A percentile compares a stretch with the other conserved stretches of the same genome.
Conservation (phyloP, 1,139 yeast species). For the Blastobotrys proliferans region DNA sequence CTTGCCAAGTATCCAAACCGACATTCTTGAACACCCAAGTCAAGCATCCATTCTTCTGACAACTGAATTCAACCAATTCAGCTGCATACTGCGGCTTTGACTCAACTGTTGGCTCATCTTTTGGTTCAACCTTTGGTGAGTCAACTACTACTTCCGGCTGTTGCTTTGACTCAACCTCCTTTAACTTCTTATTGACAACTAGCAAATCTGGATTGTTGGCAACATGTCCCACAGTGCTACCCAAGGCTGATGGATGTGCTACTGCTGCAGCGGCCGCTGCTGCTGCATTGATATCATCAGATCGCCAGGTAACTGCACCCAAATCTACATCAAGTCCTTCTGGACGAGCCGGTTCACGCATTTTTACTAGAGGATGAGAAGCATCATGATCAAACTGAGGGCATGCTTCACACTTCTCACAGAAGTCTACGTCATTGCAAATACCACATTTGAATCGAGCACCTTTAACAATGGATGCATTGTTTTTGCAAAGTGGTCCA, state of each 20-base stretch:
- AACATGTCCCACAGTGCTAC: background rate
- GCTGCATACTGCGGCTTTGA: conserved; percentile 1
- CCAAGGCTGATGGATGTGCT: background rate
- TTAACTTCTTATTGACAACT: background rate
- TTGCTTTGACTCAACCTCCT: conserved; percentile 3
- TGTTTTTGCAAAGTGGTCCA: conserved; percentile 33
- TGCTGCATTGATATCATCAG: background rate
- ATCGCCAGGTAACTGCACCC: conserved; percentile 1
- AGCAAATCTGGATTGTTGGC: background rate
- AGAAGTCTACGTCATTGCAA: conserved; percentile 50
- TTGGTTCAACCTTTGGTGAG: background rate
- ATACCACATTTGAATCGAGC: conserved; percentile 48
- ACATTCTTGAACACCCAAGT: conserved; percentile 17
- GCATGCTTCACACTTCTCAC: conserved; percentile 43
- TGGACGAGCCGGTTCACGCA: conserved; percentile 10
- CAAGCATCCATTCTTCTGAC: conserved; percentile 15
- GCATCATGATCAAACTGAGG: conserved; percentile 24
- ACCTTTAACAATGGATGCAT: conserved; percentile 37
- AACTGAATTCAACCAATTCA: conserved; percentile 11
- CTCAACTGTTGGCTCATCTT: conserved; percentile 3
- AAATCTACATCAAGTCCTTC: conserved; percentile 6
- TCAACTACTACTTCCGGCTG: background rate
- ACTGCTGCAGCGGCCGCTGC: background rate
- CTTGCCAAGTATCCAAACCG: conserved; percentile 22
- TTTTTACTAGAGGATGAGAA: conserved; percentile 27